phyloP scores from a whole-genome alignment of 208 protist species.

The Strigomonas culicis region DNA sequence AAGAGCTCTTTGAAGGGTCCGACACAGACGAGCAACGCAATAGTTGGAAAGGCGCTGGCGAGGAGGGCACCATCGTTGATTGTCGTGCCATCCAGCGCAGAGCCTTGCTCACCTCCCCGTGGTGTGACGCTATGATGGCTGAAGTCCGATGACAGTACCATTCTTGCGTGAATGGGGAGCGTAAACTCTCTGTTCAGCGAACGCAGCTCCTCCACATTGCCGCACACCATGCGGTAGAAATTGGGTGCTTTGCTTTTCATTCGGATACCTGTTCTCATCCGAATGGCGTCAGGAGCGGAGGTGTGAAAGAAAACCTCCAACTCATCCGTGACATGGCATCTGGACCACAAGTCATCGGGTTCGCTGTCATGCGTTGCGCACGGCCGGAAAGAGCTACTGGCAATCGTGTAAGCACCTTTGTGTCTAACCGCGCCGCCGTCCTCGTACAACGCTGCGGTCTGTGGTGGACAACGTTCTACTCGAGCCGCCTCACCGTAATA shows the following conservation, averaged over 20 bases:
- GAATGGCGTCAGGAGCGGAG: neutral
- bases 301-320: conserved; percentile 5
- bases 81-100: no score
- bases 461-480: no score
- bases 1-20: neutral
- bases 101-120: no score
- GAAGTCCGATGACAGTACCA: neutral
- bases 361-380: no score
- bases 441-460: no score
- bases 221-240: neutral
- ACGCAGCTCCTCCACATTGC: neutral
- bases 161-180: neutral
- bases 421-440: no score
- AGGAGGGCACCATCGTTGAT: no score
- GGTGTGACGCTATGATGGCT: neutral
- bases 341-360: neutral
- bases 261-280: neutral
- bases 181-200: neutral
- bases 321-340: neutral
- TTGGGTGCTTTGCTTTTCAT: neutral
- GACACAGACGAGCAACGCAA: neutral
- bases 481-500: no score
- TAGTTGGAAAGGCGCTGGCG: conserved; percentile 2
- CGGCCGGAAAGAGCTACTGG: no score
- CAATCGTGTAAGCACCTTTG: no score